Conservation (phyloP, 345 rosid species). For the Euphorbia tirucalli region DNA sequence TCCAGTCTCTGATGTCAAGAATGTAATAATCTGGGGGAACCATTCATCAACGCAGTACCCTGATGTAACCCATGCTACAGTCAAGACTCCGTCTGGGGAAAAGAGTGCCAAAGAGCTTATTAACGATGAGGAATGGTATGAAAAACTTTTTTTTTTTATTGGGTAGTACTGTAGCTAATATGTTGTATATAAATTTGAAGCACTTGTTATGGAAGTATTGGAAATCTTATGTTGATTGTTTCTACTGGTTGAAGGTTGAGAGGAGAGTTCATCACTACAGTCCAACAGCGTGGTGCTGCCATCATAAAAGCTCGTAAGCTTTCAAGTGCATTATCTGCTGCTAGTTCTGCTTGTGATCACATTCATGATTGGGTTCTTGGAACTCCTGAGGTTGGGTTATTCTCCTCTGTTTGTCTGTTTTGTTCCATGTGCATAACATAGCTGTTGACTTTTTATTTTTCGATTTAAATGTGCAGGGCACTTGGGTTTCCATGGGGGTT, state of each 20-base stretch:
- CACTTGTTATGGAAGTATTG: neutral
- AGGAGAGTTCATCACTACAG: constrained; percentile 79
- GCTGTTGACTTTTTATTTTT: neutral
- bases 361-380: constrained; percentile 99
- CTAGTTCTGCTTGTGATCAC: constrained; percentile 98
- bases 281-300: constrained; percentile 99
- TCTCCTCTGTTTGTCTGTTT: neutral
- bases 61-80: constrained; percentile 97
- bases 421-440: neutral
- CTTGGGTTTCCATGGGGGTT: constrained; percentile 99
- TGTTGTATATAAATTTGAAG: neutral
- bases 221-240: constrained; percentile 4
- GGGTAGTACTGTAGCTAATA: too few relatives aligned
- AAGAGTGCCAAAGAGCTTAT: constrained; percentile 81
- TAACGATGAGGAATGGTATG: constrained; percentile 79
- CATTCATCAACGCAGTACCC: constrained; percentile 98
- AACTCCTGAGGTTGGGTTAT: constrained; percentile 73
- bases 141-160: constrained; percentile 2
- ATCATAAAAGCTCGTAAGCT: constrained; percentile 93
- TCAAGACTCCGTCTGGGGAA: constrained; percentile 62
- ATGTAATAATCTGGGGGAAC: constrained; percentile 96
- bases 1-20: constrained; percentile 89
- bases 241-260: constrained; percentile 55
- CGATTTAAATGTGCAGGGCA: constrained; percentile 49
- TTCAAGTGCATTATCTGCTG: constrained; percentile 98